Base-by-base conservation (phyloP, 805 yeast genomes). In the Blastobotrys parvus region DNA sequence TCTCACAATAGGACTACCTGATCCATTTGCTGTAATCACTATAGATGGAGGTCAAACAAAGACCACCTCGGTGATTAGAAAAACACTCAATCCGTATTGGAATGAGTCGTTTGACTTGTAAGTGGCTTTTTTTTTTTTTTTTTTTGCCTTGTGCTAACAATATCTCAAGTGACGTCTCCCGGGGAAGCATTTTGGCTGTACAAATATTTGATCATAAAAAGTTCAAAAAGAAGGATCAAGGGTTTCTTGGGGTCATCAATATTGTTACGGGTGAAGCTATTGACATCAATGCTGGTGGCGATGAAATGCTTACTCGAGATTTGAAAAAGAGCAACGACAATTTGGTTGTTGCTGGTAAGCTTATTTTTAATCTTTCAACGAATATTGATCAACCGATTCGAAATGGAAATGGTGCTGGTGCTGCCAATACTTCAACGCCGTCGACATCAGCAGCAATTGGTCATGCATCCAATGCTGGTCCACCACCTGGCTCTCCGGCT, bases 11-110 rank as follows among this genome's bases (percentile, higher is more conserved):
- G 29, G 29, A 45, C 84, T 89, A 49, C 98, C 99, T 2, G 98
- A 92, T 63, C 98, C 99, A 8, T 92, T 92, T 67, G 96, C 97
- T 1, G 97, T 92, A 29, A 70, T 92, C 49, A 90, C 97, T 10
- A 89, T 92, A n/a, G 98, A 92, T 63, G 97, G 97, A 3, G 80
- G 85, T 17, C 98, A 92, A 61, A 92, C 97, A 1, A 87, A 87
- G 59, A 83, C 96, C 16, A 92, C 99, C 1, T 78, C 87, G 40
- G 92, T 95, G 29, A 92, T 94, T 23, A 86, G 87, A 58, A 88
- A 86, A 65, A 92, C 97, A 2, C 69, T 90, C 54, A 87, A 92
- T 58, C 99, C 99, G 8, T 92, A 89, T 65, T 92, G 99, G 99
- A 89, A 92, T 65, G 96, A 92, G 64, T 69, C 83, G 2, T 92